These are phyloP conservation scores for Parastagonospora nodorum DNA, from an alignment of 2,329 filamentous ascomycete species.

Conservation along the genomic window DNA sequence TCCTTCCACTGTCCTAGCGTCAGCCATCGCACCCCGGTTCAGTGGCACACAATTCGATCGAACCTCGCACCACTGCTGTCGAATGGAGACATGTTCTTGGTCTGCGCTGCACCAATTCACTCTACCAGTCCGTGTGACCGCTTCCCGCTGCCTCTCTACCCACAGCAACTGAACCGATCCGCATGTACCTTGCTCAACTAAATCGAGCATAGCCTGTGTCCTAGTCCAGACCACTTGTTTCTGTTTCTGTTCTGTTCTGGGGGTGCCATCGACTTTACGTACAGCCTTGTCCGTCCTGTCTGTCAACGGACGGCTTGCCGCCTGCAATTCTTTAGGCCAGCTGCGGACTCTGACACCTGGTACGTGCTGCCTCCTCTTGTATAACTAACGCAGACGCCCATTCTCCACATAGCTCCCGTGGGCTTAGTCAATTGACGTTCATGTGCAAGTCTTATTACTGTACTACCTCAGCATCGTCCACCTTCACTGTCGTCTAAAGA, in stretches of 20 bases:
- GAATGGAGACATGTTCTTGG: conserved; percentile 37
- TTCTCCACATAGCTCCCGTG: conserved; percentile 36
- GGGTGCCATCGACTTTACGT: conserved; percentile 33
- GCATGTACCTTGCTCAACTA: conserved; percentile 23
- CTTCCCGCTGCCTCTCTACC: conserved; percentile 34
- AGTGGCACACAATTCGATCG: conserved; percentile 28
- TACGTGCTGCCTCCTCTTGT: conserved; percentile 37
- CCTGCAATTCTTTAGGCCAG: conserved; percentile 28
- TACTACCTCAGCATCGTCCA: conserved; percentile 13
- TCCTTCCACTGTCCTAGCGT: conserved; percentile 36
- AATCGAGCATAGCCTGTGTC: conserved; percentile 23
- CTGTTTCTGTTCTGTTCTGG: conserved; percentile 24
- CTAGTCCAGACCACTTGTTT: conserved; percentile 32
- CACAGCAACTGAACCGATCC: conserved; percentile 26
- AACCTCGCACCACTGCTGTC: conserved; percentile 33
- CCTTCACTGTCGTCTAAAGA: conserved; percentile 12
- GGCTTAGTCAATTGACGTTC: conserved; percentile 16
- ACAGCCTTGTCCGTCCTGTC: conserved; percentile 34
- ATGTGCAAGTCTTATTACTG: neutral
- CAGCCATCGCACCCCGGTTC: conserved; percentile 28
- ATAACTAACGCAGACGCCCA: conserved; percentile 31
- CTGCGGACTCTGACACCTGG: conserved; percentile 36
- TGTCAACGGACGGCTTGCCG: conserved; percentile 26
- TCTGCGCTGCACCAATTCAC: conserved; percentile 27
- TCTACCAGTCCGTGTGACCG: conserved; percentile 23